Evolutionary conservation across 768 basidiomycete species (phyloP), one percentile per base, ranked within the genome.

Genomic region (Tubosaeta sp.): DNA sequence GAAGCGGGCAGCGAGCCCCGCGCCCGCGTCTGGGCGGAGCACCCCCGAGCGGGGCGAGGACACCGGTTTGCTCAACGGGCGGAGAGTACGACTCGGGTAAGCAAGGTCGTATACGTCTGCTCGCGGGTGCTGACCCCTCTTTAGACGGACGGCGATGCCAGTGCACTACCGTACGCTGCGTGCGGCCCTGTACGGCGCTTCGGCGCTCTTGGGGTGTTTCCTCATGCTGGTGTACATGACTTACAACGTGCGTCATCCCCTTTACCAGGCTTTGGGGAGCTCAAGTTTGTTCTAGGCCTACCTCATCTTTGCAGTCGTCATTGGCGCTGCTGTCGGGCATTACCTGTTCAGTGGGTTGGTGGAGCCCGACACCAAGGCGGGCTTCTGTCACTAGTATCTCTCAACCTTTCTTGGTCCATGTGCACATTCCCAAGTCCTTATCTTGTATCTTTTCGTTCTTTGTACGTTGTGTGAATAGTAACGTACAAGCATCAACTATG

Each of bases 151-250:
- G 32, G 9, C 1, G 24, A 22, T 61, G 3, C 60, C 62, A 0
- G 35, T 3, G 34, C 47, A 70, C 8, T 69, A 75, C 35, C 81
- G 86, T 21, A 53, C 75, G n/a, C 59, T 84, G 39, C 77, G 90
- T 22, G 86, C 90, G 6, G 58, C 65, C 2, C 64, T 91, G 32
- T 95, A 94, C 59, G 90, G 85, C n/a, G 68, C 75, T 4, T 81
- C 81, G 3, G 82, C 92, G 19, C 85, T 86, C 67, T 67, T 92
- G 52, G 89, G 89, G 31, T 89, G 87, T 76, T 90, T 91, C 79
- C 80, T 92, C 64, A 96, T 96, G 93, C 74, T 96, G 51, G 84
- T 95, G 35, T 94, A 92, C 70, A 95, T 96, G 93, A 95, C 93
- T 5, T 96, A 94, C 72, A 96, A 96, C 58, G 90, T 92, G 52